Base-by-base conservation (phyloP, 202 grass and related monocot species). In the Setaria viridis region DNA sequence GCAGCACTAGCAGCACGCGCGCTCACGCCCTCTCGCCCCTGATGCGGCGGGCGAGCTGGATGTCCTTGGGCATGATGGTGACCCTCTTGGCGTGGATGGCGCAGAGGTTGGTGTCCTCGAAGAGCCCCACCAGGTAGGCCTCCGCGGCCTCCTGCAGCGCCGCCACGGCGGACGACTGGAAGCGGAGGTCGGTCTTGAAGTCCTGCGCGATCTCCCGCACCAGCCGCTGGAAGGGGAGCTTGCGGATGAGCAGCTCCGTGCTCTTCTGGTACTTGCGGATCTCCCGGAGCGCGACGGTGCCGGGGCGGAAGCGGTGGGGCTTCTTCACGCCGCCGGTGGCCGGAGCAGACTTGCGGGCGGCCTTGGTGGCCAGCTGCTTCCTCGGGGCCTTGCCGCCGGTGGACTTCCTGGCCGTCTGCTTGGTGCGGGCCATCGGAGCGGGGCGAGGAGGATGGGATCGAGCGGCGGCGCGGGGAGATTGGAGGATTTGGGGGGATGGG, bases 1-100 rank as follows among this genome's bases (percentile, higher is more conserved):
- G 43, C 43, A 46, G 43, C 43, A 46, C 7, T 7, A 46, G 8
- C 8, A 46, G 5, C 14, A 54, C 2, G 0, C 13, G 0, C 2
- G 12, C 34, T 89, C 83, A 97, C 4, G 95, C 95, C 80, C 95
- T 91, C 90, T 97, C 90, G 42, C 95, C 92, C 47, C 95, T 84
- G 43, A 95, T 93, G 65, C 91, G 87, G 33, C 92, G 91, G 0
- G 89, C 89, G 42, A 95, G 89, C 83, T 98, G 95, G 67, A 95
- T 93, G 45, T 93, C 92, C 89, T 98, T 98, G 43, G 89, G 89
- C 95, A 98, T 98, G 76, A 98, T 95, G 37, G 92, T 98, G 66
- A 98, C 92, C 13, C 87, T 34, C 92, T 97, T 97, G 86, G 94
- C 90, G 42, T 97, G 94, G 82, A 97, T 97, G 43, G 90, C 86